phyloP scores from a whole-genome alignment of 768 basidiomycete genomes.

The Tubosaeta sp. region DNA sequence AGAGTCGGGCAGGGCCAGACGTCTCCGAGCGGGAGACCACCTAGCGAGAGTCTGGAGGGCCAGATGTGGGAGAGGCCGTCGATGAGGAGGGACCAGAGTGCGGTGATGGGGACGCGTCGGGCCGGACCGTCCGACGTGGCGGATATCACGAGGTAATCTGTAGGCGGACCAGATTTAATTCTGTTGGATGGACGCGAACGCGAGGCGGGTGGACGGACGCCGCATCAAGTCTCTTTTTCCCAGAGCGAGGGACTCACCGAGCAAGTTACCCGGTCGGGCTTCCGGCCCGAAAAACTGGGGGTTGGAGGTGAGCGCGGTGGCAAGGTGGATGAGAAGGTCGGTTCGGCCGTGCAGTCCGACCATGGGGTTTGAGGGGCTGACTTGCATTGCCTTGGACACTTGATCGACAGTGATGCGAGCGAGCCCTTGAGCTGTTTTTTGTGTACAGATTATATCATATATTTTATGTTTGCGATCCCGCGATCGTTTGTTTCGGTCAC shows the following conservation, averaged over 20 bases:
- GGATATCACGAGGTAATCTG: conserved; percentile 67
- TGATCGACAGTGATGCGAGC: conserved; percentile 55
- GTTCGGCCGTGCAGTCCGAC: conserved; percentile 87
- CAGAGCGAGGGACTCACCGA: conserved; percentile 45
- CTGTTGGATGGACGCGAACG: background rate
- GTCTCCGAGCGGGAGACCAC: conserved; percentile 75
- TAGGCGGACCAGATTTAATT: background rate
- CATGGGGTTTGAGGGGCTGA: conserved; percentile 74
- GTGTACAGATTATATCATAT: background rate
- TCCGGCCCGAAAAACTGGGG: conserved; percentile 68
- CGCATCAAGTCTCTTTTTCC: background rate
- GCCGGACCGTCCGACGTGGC: conserved; percentile 40
- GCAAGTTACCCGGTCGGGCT: conserved; percentile 76
- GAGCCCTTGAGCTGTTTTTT: conserved; percentile 63
- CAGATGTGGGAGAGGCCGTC: conserved; percentile 84
- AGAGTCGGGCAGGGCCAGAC: conserved; percentile 84
- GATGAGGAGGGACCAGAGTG: conserved; percentile 80
- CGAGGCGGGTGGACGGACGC: background rate
- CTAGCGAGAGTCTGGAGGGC: conserved; percentile 72
- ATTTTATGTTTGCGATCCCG: background rate
- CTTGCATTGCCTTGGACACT: conserved; percentile 74
- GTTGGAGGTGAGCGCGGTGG: conserved; percentile 60
- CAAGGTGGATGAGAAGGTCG: conserved; percentile 68
- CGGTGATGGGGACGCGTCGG: conserved; percentile 60
- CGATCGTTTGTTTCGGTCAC: background rate